phyloP scores from a whole-genome alignment of 2,329 filamentous ascomycete genomes.

The Macroventuria anomochaeta region DNA sequence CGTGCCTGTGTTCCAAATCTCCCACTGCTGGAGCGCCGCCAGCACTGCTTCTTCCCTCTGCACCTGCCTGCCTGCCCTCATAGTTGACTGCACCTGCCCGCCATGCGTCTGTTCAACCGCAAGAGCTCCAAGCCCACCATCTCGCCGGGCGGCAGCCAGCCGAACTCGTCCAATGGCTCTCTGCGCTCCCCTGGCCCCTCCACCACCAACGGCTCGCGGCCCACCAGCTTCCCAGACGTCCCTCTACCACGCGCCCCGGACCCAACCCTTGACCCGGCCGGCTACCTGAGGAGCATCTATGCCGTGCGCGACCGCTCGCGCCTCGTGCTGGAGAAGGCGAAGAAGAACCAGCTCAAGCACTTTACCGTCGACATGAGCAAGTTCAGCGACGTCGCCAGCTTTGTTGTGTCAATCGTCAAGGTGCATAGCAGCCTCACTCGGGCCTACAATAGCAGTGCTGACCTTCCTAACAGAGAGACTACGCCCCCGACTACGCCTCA shows the following conservation, averaged over 20 bases:
- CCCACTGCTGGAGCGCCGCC: slow-evolving; percentile 21
- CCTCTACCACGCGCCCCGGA: slow-evolving; percentile 85
- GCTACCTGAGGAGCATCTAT: slow-evolving; percentile 87
- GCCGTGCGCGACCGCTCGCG: slow-evolving; percentile 81
- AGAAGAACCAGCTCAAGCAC: slow-evolving; percentile 78
- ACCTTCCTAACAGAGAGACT: slow-evolving; percentile 64
- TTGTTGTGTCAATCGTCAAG: slow-evolving; percentile 95
- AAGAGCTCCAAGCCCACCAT: slow-evolving; percentile 54
- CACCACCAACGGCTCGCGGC: slow-evolving; percentile 48
- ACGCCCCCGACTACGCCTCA: slow-evolving; percentile 68
- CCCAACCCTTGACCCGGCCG: slow-evolving; percentile 84
- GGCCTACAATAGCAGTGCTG: background rate
- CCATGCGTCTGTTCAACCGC: slow-evolving; percentile 62
- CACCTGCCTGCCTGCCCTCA: slow-evolving; percentile 9
- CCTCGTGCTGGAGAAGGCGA: slow-evolving; percentile 77
- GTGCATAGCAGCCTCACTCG: slow-evolving; percentile 57
- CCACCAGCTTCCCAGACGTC: slow-evolving; percentile 70
- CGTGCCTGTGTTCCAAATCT: slow-evolving; percentile 14
- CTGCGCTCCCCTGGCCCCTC: slow-evolving; percentile 58
- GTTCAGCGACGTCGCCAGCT: slow-evolving; percentile 81
- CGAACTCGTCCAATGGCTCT: slow-evolving; percentile 56
- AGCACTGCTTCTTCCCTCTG: slow-evolving; percentile 7
- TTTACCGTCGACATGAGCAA: slow-evolving; percentile 89
- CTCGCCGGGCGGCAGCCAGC: slow-evolving; percentile 46
- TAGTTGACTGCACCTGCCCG: slow-evolving; percentile 18